Evolutionary conservation across 108 stramenopile genomes (phyloP), one percentile per base, ranked within the genome.

Genomic region (Nitzschia palea): DNA sequence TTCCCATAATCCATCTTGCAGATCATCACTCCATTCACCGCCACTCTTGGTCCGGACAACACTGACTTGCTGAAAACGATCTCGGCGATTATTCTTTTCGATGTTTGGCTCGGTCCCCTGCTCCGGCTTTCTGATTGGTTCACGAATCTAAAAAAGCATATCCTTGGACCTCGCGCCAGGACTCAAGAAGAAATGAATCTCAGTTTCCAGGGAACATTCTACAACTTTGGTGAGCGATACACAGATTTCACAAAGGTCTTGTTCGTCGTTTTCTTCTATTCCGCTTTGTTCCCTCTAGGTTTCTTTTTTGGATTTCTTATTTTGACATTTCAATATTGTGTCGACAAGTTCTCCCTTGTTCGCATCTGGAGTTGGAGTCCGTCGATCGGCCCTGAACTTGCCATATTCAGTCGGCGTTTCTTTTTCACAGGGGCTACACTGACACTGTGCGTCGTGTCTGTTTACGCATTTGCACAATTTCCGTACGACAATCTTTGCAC

Each of bases 171-270:
- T 0, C 69, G 85, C 6, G 74, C 85, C 3, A 66, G 47, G 25
- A 89, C 86, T 6, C 76, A 86, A 70, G 88, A 87, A 44, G 55
- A 75, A 15, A 85, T 93, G 83, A 80, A 80, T 34, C 27, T 52
- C 4, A 79, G 71, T 54, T 93, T 93, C 58, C 73, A 61, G 44
- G 91, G 91, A 8, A 88, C 86, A 17, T 70, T 36, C 33, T 91
- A 82, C 58, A 84, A 86, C 27, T 65, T 91, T 0, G 85, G 80
- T 18, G 90, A 91, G 55, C 56, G 85, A 14, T 91, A 86, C 57
- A 91, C 90, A 6, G 83, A 88, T 53, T 70, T 88, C n/a, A 84
- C 90, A 26, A 88, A 91, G 44, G 70, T 89, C 32, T 59, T 93
- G 40, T 83, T 93, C 51, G 68, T 93, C 1, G 76, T 71, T 48